Percentiles rank a stretch among this genome's conserved stretches.
Evolutionary conservation across 2,329 filamentous ascomycete species (phyloP).

Genomic region (Didymella pinodella): DNA sequence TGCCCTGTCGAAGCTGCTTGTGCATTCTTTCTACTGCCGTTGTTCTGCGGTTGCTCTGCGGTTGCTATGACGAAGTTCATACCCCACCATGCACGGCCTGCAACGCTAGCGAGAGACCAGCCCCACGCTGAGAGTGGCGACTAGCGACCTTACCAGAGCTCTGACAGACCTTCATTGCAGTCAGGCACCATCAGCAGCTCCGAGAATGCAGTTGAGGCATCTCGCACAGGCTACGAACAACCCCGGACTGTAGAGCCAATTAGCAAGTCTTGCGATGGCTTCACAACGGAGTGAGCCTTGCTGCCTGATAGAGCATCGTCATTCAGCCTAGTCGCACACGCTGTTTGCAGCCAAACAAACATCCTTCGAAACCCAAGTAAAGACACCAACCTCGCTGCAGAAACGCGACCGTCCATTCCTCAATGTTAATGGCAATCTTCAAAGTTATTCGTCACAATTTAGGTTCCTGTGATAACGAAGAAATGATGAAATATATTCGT

Average conservation of each 20-base stretch:
- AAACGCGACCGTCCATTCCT: too few species aligned
- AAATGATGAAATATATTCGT: background rate
- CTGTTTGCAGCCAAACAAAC: slow-evolving; percentile 7
- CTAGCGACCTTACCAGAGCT: slow-evolving; percentile 14
- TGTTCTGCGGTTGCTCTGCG: slow-evolving; percentile 12
- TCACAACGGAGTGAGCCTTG: background rate
- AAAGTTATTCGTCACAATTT: background rate
- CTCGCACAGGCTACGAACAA: background rate
- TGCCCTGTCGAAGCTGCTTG: slow-evolving; percentile 16
- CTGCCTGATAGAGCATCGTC: slow-evolving; percentile 7
- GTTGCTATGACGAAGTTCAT: slow-evolving; percentile 23
- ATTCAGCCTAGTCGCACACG: background rate
- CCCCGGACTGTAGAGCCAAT: background rate
- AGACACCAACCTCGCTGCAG: background rate
- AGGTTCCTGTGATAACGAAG: background rate
- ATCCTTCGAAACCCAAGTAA: background rate
- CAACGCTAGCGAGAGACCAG: slow-evolving; percentile 1
- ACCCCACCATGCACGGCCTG: slow-evolving; percentile 19
- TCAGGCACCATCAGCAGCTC: slow-evolving; percentile 1
- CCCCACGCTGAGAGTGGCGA: slow-evolving; percentile 18
- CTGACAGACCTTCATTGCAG: background rate
- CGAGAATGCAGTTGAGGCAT: slow-evolving; percentile 8
- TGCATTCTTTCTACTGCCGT: slow-evolving; percentile 19
- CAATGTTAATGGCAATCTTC: background rate
- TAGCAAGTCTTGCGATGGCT: background rate